These are phyloP conservation scores for Cardamine resedifolia DNA, from an alignment of 345 rosid species.

Conservation along the genomic window DNA sequence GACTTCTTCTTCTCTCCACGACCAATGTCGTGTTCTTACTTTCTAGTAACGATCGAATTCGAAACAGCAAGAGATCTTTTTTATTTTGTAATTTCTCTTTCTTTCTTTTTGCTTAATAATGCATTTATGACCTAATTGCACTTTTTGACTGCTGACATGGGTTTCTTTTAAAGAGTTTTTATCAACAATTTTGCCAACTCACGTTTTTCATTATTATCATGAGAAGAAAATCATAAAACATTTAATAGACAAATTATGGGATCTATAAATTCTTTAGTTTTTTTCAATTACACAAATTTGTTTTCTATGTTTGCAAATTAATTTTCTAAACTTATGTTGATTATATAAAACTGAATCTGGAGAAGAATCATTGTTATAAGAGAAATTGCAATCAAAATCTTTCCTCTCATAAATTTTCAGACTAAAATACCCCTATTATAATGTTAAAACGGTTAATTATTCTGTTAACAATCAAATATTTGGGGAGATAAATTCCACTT, in stretches of 20 bases:
- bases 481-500: too few species aligned
- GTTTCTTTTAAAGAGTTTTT: not conserved
- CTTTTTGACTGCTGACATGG: not conserved
- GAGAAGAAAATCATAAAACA: not conserved
- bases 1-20: conserved; percentile 20
- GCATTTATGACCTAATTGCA: not conserved
- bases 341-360: not conserved
- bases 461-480: too few species aligned
- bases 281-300: too few species aligned
- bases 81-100: not conserved
- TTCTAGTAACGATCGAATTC: conserved; percentile 34
- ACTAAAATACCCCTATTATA: too few species aligned
- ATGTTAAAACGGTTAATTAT: too few species aligned
- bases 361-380: not conserved
- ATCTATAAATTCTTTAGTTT: not conserved
- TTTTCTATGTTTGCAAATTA: not conserved
- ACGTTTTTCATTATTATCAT: not conserved
- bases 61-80: not conserved
- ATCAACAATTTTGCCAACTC: not conserved
- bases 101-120: not conserved
- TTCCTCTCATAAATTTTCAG: too few species aligned
- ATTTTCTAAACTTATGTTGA: not conserved
- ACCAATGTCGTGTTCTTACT: conserved; percentile 27
- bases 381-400: too few species aligned
- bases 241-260: not conserved